Percentiles rank a stretch among this genome's conserved stretches.
phyloP scores from a whole-genome alignment of 805 yeast genomes.

The Candida golubevii region DNA sequence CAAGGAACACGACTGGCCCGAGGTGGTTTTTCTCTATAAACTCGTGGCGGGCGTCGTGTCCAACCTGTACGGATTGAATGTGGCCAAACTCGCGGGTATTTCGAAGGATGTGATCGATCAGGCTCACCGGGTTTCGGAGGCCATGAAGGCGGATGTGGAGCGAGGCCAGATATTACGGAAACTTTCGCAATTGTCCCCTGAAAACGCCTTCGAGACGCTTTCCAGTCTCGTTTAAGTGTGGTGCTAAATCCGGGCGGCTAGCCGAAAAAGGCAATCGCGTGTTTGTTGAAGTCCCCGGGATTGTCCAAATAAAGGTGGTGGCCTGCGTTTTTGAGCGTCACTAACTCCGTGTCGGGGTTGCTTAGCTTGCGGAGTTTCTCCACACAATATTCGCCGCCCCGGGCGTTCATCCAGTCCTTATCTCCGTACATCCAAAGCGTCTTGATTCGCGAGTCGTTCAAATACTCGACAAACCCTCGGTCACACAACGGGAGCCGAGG shows the following conservation, averaged over 20 bases:
- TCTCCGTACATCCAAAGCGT: constrained; percentile 39
- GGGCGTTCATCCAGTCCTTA: constrained; percentile 41
- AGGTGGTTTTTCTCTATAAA: constrained; percentile 36
- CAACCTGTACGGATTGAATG: constrained; percentile 79
- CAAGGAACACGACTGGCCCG: constrained; percentile 27
- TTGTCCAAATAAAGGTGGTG: constrained; percentile 43
- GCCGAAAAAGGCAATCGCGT: constrained; percentile 22
- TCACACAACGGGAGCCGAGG: constrained; percentile 39
- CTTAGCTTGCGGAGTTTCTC: constrained; percentile 21
- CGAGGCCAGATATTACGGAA: constrained; percentile 1
- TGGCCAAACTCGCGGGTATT: constrained; percentile 71
- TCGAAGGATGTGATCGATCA: constrained; percentile 41
- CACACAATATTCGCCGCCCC: constrained; percentile 34
- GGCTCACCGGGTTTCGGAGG: constrained; percentile 41
- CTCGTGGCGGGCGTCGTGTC: constrained; percentile 37
- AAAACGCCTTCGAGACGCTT: constrained; percentile 3
- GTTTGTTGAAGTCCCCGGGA: constrained; percentile 28
- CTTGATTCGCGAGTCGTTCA: constrained; percentile 21
- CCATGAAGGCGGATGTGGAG: constrained; percentile 27
- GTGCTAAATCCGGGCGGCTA: neutral
- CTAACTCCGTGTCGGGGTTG: constrained; percentile 14
- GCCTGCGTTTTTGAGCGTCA: constrained; percentile 33
- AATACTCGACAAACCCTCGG: constrained; percentile 29
- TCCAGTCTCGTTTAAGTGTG: neutral
- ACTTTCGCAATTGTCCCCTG: constrained; percentile 1